Base-by-base conservation (phyloP, 306 rosid genomes). In the Aeschynomene evenia region DNA sequence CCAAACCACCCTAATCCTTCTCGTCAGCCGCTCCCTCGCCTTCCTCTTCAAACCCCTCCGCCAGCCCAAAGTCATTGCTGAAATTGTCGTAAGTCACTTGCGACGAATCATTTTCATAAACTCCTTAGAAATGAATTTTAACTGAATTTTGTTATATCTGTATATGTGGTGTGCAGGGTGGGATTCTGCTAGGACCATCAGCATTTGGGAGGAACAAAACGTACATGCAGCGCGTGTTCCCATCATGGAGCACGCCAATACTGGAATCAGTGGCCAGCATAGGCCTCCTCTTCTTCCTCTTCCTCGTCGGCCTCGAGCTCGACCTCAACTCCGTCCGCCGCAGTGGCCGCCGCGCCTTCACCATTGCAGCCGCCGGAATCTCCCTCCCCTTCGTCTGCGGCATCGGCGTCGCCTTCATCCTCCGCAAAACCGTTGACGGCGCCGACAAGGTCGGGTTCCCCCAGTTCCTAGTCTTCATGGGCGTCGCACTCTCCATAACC, bases 51-150 rank as follows among this genome's bases (percentile, higher is more conserved):
- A 92, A 61, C 95, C 98, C 23, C 95, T 92, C 68, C 92, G 89
- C 5, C 96, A 92, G 42, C 98, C 96, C 23, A 89, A 85, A 82
- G 98, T 89, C 75, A 86, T 92, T 0, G 96, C 95, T 0, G 98
- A 92, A 33, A 92, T 92, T 6, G 73, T 84, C 1, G 95, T 87
- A 81, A 0, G 85, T 61, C 15, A 45, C n/a, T n/a, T n/a, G n/a
- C n/a, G n/a, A n/a, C n/a, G n/a, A n/a, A n/a, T n/a, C n/a, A n/a
- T n/a, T n/a, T n/a, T n/a, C n/a, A n/a, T n/a, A n/a, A n/a, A n/a
- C n/a, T n/a, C n/a, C n/a, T n/a, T n/a, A n/a, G n/a, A 28, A 28
- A 28, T 6, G 31, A 6, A 28, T 28, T 28, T 28, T 28, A 28
- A 28, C 0, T n/a, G n/a, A n/a, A 6, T 28, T 28, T 28, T 4